Evolutionary conservation across 257 asterid species (phyloP).

Genomic region (Solanum neorickii): DNA sequence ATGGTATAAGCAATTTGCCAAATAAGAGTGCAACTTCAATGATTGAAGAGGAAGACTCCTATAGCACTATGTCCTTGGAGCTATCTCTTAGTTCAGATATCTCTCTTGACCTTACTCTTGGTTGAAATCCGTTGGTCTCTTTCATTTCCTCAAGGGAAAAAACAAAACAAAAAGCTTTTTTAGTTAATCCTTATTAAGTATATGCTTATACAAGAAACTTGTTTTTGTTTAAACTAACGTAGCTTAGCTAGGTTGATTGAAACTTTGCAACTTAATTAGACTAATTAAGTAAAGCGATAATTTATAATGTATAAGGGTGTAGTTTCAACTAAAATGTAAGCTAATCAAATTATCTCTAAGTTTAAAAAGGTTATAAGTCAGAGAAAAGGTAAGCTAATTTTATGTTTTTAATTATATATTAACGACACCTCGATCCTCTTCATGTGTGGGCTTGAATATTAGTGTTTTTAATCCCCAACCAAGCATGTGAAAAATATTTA

Average conservation of each 20-base stretch:
- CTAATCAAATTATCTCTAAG: no score
- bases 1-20: background rate
- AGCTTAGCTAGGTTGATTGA: background rate
- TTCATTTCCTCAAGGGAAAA: background rate
- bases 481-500: background rate
- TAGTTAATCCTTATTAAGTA: background rate
- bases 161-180: background rate
- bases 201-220: background rate
- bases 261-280: background rate
- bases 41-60: background rate
- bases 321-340: background rate
- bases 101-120: conserved; percentile 53
- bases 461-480: background rate
- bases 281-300: background rate
- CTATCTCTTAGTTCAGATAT: conserved; percentile 10
- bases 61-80: background rate
- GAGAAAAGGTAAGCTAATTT: background rate
- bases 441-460: background rate
- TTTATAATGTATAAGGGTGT: background rate
- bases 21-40: background rate
- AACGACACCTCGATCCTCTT: background rate
- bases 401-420: background rate
- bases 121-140: background rate
- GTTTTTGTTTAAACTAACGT: background rate
- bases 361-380: background rate